phyloP scores from a whole-genome alignment of 495 filamentous ascomycete species.

The Neurospora sp. region DNA sequence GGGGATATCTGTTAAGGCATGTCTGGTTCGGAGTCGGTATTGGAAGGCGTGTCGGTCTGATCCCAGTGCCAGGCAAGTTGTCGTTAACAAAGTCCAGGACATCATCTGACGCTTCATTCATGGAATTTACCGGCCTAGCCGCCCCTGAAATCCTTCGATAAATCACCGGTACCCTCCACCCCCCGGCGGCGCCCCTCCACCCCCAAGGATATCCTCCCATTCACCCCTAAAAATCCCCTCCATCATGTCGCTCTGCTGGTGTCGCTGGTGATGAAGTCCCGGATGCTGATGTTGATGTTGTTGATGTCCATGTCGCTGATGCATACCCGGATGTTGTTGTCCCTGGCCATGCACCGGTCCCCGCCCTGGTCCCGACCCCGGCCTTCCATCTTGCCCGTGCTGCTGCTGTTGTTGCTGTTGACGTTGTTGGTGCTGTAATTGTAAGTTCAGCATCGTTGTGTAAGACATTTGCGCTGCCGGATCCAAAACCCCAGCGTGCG shows the following conservation, averaged over 20 bases:
- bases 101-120: not conserved
- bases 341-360: not conserved
- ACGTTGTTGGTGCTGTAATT: conserved; percentile 1
- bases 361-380: not conserved
- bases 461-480: conserved; percentile 29
- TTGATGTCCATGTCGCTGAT: conserved; percentile 7
- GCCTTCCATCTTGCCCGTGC: not conserved
- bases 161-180: not conserved
- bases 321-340: conserved; percentile 11
- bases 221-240: conserved; percentile 26
- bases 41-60: not conserved
- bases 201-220: conserved; percentile 20
- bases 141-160: not conserved
- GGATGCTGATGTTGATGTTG: conserved; percentile 9
- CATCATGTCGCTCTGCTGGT: conserved; percentile 29
- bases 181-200: not conserved
- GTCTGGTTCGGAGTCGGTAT: not conserved
- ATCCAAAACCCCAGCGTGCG: conserved; percentile 22
- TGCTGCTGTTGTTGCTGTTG: not conserved
- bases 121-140: not conserved
- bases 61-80: no score
- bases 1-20: not conserved
- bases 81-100: not conserved
- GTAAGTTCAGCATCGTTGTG: conserved; percentile 8
- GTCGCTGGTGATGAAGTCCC: conserved; percentile 17